These are phyloP conservation scores for Capsella rubella DNA, from an alignment of 441 rosid genomes.

Conservation along the genomic window DNA sequence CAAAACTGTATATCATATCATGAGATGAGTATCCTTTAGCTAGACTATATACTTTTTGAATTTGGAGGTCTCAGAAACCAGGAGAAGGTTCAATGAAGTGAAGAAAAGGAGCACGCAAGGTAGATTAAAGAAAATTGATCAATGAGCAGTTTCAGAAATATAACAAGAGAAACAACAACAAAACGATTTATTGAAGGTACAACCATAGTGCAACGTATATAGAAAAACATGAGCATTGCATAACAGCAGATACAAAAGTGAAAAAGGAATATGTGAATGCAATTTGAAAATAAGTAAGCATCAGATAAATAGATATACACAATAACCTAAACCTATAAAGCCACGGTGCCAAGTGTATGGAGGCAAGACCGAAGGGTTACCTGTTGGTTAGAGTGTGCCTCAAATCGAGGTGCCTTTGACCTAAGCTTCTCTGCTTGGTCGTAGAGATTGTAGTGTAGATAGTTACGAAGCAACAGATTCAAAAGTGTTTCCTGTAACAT, in stretches of 20 bases:
- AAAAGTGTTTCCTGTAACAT: constrained; percentile 63
- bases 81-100: not conserved
- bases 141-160: not conserved
- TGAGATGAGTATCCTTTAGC: constrained; percentile 15
- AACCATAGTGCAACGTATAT: not conserved
- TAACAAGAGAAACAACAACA: not conserved
- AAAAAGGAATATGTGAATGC: not conserved
- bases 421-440: constrained; percentile 72
- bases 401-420: constrained; percentile 71
- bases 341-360: not conserved
- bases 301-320: not conserved
- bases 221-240: not conserved
- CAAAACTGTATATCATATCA: constrained; percentile 54
- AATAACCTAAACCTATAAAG: not conserved
- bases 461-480: constrained; percentile 62
- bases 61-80: not conserved
- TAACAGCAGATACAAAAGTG: not conserved
- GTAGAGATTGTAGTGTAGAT: constrained; percentile 64
- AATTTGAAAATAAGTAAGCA: not conserved
- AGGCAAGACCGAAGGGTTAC: constrained; percentile 34
- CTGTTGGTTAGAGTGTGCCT: constrained; percentile 72
- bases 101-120: not conserved
- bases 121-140: not conserved
- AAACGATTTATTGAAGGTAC: not conserved
- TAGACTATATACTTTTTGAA: not conserved